phyloP scores from a whole-genome alignment of 2,329 filamentous ascomycete genomes.

The Sporothrix dimorphospora region DNA sequence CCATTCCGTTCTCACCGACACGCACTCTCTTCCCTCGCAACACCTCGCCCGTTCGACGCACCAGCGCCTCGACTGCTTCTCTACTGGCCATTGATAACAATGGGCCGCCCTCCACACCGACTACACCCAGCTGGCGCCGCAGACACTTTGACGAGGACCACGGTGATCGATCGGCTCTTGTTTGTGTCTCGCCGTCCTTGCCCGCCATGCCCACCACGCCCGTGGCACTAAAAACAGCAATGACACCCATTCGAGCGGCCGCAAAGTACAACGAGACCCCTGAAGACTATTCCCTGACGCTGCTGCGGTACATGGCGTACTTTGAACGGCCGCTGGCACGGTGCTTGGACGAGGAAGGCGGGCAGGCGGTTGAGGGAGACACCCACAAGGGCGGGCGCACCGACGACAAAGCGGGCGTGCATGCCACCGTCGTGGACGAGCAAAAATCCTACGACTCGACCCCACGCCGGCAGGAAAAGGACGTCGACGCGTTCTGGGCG shows the following conservation, averaged over 20 bases:
- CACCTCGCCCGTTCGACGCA: not conserved
- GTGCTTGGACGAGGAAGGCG: not conserved
- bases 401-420: not conserved
- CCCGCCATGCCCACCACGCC: not conserved
- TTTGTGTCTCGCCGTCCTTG: not conserved
- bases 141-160: not conserved
- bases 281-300: slow-evolving; percentile 18
- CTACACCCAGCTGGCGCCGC: not conserved
- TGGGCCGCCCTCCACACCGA: not conserved
- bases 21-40: slow-evolving; percentile 4
- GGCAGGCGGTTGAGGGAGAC: not conserved
- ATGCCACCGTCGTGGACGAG: not conserved
- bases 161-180: not conserved
- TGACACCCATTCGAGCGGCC: not conserved
- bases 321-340: slow-evolving; percentile 12
- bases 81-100: not conserved
- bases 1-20: not conserved
- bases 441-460: not conserved
- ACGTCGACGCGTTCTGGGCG: slow-evolving; percentile 24
- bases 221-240: not conserved
- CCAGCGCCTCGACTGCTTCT: not conserved
- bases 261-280: not conserved
- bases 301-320: slow-evolving; percentile 14
- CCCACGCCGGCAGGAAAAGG: not conserved
- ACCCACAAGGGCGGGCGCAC: not conserved